These are phyloP conservation scores for Sarocladium kiliense DNA, from an alignment of 2,329 filamentous ascomycete species.

Conservation along the genomic window DNA sequence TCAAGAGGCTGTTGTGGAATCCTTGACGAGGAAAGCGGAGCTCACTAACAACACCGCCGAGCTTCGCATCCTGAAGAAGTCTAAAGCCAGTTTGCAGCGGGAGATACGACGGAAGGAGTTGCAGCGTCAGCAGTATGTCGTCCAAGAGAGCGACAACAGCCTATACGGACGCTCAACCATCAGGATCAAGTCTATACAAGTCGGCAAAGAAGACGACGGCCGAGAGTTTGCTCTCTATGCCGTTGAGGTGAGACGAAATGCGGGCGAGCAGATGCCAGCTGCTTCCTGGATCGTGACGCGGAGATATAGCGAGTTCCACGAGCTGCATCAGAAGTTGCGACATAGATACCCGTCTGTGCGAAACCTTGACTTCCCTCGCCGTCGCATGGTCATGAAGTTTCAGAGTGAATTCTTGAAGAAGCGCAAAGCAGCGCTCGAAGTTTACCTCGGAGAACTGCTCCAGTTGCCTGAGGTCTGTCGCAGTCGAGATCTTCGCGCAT, in stretches of 20 bases:
- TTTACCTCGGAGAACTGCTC: slow-evolving; percentile 77
- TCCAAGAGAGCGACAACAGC: slow-evolving; percentile 97
- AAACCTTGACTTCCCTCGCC: slow-evolving; percentile 83
- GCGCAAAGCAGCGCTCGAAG: slow-evolving; percentile 74
- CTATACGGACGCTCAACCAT: slow-evolving; percentile 87
- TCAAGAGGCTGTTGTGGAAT: slow-evolving; percentile 88
- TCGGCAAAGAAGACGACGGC: slow-evolving; percentile 86
- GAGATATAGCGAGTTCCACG: slow-evolving; percentile 94
- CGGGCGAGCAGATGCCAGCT: slow-evolving; percentile 94
- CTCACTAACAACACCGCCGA: slow-evolving; percentile 96
- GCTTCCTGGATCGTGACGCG: slow-evolving; percentile 90
- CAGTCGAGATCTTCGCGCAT: slow-evolving; percentile 84
- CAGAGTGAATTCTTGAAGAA: slow-evolving; percentile 95
- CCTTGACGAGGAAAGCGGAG: slow-evolving; percentile 88
- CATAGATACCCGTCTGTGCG: slow-evolving; percentile 82
- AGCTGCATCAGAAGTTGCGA: slow-evolving; percentile 84
- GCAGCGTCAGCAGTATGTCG: slow-evolving; percentile 92
- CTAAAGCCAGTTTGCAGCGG: slow-evolving; percentile 84
- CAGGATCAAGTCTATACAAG: slow-evolving; percentile 87
- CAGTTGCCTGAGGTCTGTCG: slow-evolving; percentile 89
- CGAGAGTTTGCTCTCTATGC: slow-evolving; percentile 92
- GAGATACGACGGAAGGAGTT: slow-evolving; percentile 93
- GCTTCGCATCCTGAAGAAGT: slow-evolving; percentile 85
- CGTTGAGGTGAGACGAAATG: slow-evolving; percentile 83
- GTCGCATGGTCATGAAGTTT: slow-evolving; percentile 92